Percentiles rank a stretch among this genome's conserved stretches.
Evolutionary conservation across 2,329 filamentous ascomycete species (phyloP).

Genomic region (Aspergillus terreus): DNA sequence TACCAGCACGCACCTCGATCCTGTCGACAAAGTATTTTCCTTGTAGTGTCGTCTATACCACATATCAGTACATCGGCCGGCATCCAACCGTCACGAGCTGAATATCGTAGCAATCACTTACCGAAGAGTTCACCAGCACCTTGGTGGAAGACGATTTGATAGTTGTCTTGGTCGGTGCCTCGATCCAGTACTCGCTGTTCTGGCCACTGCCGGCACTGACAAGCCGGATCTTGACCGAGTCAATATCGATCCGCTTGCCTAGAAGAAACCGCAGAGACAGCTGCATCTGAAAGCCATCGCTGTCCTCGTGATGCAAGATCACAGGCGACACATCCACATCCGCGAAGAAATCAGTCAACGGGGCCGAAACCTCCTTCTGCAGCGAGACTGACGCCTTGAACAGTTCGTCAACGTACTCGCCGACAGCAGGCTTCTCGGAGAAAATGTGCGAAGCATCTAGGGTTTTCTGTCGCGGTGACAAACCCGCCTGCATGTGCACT

Average conservation of each 20-base stretch:
- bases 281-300: slow-evolving; percentile 70
- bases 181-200: slow-evolving; percentile 65
- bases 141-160: slow-evolving; percentile 56
- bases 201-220: slow-evolving; percentile 47
- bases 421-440: slow-evolving; percentile 26
- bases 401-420: slow-evolving; percentile 39
- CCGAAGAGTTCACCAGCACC: slow-evolving; percentile 48
- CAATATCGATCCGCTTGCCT: slow-evolving; percentile 64
- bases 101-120: slow-evolving; percentile 23
- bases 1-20: slow-evolving; percentile 54
- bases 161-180: slow-evolving; percentile 43
- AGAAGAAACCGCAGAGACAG: slow-evolving; percentile 70
- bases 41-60: slow-evolving; percentile 41
- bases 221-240: slow-evolving; percentile 63
- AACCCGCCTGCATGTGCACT: slow-evolving; percentile 27
- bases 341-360: slow-evolving; percentile 70
- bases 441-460: slow-evolving; percentile 29
- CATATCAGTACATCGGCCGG: slow-evolving; percentile 2
- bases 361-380: slow-evolving; percentile 61
- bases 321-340: slow-evolving; percentile 64
- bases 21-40: slow-evolving; percentile 74
- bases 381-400: slow-evolving; percentile 48
- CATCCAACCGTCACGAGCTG: slow-evolving; percentile 13
- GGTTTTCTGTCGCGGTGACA: slow-evolving; percentile 28
- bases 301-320: slow-evolving; percentile 65